A percentile compares a stretch with the other conserved stretches of the same genome.
These are phyloP conservation scores for Alliaria petiolata DNA, from an alignment of 345 rosid genomes.

Conservation along the genomic window DNA sequence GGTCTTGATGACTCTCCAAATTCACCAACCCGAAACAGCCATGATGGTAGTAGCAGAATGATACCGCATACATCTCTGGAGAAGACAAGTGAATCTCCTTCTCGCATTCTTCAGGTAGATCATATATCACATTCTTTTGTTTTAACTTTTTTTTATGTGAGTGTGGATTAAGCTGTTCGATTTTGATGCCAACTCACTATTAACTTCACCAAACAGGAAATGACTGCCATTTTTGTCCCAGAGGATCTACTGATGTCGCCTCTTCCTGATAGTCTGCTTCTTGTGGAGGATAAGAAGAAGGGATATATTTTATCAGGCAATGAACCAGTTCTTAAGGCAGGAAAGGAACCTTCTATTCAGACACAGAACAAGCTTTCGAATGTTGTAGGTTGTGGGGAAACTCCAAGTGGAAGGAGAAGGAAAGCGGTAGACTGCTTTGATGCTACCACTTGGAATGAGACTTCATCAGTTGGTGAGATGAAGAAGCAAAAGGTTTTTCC, in stretches of 20 bases:
- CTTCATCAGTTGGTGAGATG: constrained; percentile 26
- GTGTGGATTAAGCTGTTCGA: constrained; percentile 4
- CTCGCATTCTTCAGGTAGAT: constrained; percentile 64
- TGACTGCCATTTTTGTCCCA: constrained; percentile 56
- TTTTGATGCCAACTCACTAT: constrained; percentile 13
- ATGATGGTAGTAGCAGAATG: constrained; percentile 41
- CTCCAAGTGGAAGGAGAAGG: constrained; percentile 33
- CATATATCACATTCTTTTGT: constrained; percentile 20
- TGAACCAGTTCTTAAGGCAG: constrained; percentile 25
- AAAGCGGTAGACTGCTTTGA: constrained; percentile 33
- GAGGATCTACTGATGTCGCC: constrained; percentile 57
- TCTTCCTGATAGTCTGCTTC: constrained; percentile 53
- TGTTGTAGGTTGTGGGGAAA: constrained; percentile 27
- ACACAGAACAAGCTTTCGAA: constrained; percentile 29
- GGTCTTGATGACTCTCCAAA: constrained; percentile 63
- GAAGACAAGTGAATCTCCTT: constrained; percentile 43
- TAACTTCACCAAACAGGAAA: constrained; percentile 49
- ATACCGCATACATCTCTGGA: constrained; percentile 17
- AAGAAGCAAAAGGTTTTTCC: constrained; percentile 38
- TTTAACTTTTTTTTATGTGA: neutral
- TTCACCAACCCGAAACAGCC: constrained; percentile 43
- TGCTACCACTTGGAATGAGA: constrained; percentile 29
- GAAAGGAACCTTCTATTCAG: constrained; percentile 28
- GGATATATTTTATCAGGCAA: constrained; percentile 18
- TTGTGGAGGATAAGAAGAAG: constrained; percentile 37